Base-by-base conservation (phyloP, 73 alveolate genomes). In the Tetrahymena borealis region DNA sequence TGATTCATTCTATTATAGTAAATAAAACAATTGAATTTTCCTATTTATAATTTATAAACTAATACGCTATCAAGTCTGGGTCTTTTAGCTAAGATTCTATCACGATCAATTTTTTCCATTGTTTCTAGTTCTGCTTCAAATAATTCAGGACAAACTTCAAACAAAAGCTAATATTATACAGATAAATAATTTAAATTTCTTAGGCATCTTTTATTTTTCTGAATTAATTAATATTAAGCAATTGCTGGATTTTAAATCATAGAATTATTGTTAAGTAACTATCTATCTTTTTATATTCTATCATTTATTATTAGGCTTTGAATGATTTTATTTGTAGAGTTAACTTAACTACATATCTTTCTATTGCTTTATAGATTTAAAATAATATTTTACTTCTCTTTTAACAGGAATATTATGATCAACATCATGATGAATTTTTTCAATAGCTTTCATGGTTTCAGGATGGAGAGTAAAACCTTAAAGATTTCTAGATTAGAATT, bases 81-180 rank as follows among this genome's bases (percentile, higher is more conserved):
- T 93, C 95, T 93, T 39, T 37, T 93, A 24, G 90, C 95, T 79
- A 40, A 32, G 41, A 93, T 93, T 90, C 40, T 40, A 79, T 35
- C 39, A 38, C 91, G 39, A 39, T 93, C 91, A 85, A 79, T 32
- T 85, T 93, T 92, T 32, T 93, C 95, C 39, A 93, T 40, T 31
- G 90, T 92, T 16, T 92, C 95, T 4, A 93, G 90, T 40, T 93
- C 95, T 31, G 90, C 90, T 13, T 43, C 90, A 90, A 94, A 97
- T 40, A 97, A 93, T 94, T 97, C 99, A 13, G 99, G 99, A 35
- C 96, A 97, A 42, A 94, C 91, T 93, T 94, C 96, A 93, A 60
- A 60, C 28, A 60, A 16, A 3, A 60, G 28, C 85, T 60, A 15
- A 24, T 3, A n/a, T 24, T 15, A 60, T 18, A n/a, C n/a, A n/a